A percentile compares a stretch with the other conserved stretches of the same genome.
Evolutionary conservation across 1,284 basidiomycete species (phyloP).

Genomic region (Inonotus hispidus): DNA sequence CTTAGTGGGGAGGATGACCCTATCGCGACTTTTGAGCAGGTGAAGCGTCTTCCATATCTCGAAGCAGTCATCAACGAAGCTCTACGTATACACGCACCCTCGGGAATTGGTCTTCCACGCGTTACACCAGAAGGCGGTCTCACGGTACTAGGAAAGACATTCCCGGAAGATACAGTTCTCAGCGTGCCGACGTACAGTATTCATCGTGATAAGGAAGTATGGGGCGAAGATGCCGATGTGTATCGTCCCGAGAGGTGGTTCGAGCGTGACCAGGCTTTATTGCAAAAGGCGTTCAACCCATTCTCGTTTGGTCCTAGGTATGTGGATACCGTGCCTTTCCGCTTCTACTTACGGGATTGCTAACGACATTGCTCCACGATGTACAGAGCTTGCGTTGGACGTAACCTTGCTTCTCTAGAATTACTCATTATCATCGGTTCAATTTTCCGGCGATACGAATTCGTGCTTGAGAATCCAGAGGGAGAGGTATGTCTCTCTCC

Average conservation of each 20-base stretch:
- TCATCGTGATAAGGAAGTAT: constrained; percentile 63
- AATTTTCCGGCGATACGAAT: constrained; percentile 66
- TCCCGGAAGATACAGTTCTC: constrained; percentile 68
- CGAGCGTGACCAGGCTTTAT: constrained; percentile 51
- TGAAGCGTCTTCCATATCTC: constrained; percentile 71
- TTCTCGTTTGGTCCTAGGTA: constrained; percentile 68
- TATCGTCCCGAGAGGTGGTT: constrained; percentile 82
- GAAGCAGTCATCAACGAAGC: constrained; percentile 82
- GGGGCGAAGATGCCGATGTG: constrained; percentile 75
- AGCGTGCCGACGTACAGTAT: constrained; percentile 76
- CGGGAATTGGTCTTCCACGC: constrained; percentile 78
- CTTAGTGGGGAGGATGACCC: constrained; percentile 54
- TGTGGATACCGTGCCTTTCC: constrained; percentile 19
- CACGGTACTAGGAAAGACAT: constrained; percentile 50
- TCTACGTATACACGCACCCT: constrained; percentile 77
- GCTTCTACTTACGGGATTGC: constrained; percentile 7
- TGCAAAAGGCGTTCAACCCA: constrained; percentile 71
- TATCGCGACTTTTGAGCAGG: constrained; percentile 49
- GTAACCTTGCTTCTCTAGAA: constrained; percentile 73
- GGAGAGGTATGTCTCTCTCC: constrained; percentile 32
- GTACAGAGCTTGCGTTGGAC: constrained; percentile 62
- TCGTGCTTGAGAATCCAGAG: constrained; percentile 54
- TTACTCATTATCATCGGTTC: constrained; percentile 70
- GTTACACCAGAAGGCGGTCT: constrained; percentile 66
- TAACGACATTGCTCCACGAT: background rate